Percentiles rank a stretch among this genome's conserved stretches.
Conservation (phyloP, 306 rosid species). For the Senna siamea region DNA sequence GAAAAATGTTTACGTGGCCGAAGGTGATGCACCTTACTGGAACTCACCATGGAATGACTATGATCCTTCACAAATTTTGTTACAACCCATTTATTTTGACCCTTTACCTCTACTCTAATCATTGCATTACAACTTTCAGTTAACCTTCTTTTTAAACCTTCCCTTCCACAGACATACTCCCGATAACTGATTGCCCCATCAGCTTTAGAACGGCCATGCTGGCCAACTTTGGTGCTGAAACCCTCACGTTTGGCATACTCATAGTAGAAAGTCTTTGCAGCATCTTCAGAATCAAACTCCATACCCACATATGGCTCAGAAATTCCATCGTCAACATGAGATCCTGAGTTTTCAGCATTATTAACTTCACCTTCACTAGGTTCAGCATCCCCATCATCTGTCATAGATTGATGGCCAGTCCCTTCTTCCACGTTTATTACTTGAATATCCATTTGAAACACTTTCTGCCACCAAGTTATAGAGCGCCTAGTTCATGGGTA, state of each 20-base stretch:
- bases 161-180: slow-evolving; percentile 80
- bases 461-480: slow-evolving; percentile 33
- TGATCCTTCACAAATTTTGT: slow-evolving; percentile 88
- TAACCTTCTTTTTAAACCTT: slow-evolving; percentile 68
- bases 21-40: slow-evolving; percentile 55
- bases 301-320: slow-evolving; percentile 70
- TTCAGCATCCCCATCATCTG: slow-evolving; percentile 55
- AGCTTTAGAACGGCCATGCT: slow-evolving; percentile 55
- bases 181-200: slow-evolving; percentile 54
- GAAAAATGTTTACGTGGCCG: slow-evolving; percentile 87
- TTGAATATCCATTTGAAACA: slow-evolving; percentile 72
- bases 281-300: slow-evolving; percentile 79
- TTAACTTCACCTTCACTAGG: slow-evolving; percentile 56
- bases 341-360: slow-evolving; percentile 49
- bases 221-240: slow-evolving; percentile 65
- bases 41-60: slow-evolving; percentile 63
- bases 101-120: slow-evolving; percentile 71
- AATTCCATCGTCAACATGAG: slow-evolving; percentile 49
- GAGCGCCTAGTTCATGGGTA: slow-evolving; percentile 31
- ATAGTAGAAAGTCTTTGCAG: slow-evolving; percentile 61
- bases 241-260: slow-evolving; percentile 75
- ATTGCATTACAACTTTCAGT: slow-evolving; percentile 75
- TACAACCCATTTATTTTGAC: slow-evolving; percentile 79
- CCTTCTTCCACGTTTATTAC: slow-evolving; percentile 70
- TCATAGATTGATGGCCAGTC: slow-evolving; percentile 52